Base-by-base conservation (phyloP, 257 asterid genomes). In the Gentiana macrophylla region DNA sequence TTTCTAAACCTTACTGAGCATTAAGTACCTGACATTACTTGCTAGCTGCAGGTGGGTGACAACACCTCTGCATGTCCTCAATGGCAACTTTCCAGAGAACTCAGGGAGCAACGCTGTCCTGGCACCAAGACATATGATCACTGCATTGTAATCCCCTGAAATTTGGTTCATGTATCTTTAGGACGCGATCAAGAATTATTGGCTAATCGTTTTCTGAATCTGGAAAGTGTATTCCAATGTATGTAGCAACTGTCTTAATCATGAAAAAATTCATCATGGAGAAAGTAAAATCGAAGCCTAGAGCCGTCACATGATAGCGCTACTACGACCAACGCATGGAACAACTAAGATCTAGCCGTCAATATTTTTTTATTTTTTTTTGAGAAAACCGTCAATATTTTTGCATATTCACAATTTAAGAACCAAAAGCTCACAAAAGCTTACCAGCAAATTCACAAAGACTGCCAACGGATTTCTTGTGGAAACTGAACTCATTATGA, bases 21-120 rank as follows among this genome's bases (percentile, higher is more conserved):
- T 59, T 13, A 43, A 2, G 24, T 76, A 88, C 99, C 97, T 69
- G 61, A 54, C 52, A 68, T 73, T 69, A 62, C 78, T 82, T 43
- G 77, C 66, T 51, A 88, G 93, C 67, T 83, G 90, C 66, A 88
- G 68, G 57, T 67, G 79, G 65, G 89, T 73, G 59, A 92, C 79
- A 49, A 88, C 68, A 57, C 99, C 99, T 75, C 97, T 72, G 65
- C 99, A 88, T n/a, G 79, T 63, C 72, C 99, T 82, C 66, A 92
- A 61, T 13, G 97, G 97, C 61, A 88, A 81, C 72, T 71, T 88
- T 64, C 76, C 89, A 4, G 74, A 64, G 13, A 92, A 79, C 68
- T 85, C 94, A 0, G 95, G 90, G 34, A 88, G 67, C 74, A 83
- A 88, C 12, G 77, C 79, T 52, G 94, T 83, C 61, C 82, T 72